Percentiles rank a stretch among this genome's conserved stretches.
These are phyloP conservation scores for Barbarea vulgaris DNA, from an alignment of 345 rosid species.

Conservation along the genomic window DNA sequence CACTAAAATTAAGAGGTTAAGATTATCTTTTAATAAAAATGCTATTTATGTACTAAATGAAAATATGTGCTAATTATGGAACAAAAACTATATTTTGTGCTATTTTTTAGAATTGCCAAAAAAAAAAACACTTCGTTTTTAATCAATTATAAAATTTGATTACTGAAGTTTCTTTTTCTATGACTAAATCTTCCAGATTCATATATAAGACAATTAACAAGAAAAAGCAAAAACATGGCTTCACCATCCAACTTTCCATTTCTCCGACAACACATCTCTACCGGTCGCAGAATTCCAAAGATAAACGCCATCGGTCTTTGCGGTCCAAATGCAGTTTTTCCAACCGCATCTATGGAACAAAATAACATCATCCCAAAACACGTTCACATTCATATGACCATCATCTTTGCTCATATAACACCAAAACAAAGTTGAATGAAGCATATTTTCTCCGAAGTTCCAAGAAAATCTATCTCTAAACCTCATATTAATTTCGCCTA, in stretches of 20 bases:
- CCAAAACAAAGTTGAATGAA: slow-evolving; percentile 42
- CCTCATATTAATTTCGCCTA: slow-evolving; percentile 30
- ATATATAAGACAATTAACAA: not conserved
- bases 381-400: slow-evolving; percentile 28
- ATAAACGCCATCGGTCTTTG: slow-evolving; percentile 42
- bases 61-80: too few species aligned
- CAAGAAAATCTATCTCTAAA: slow-evolving; percentile 4
- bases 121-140: too few species aligned
- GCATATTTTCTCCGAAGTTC: slow-evolving; percentile 33
- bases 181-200: not conserved
- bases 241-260: slow-evolving; percentile 38
- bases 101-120: too few species aligned
- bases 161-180: not conserved
- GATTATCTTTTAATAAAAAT: too few species aligned
- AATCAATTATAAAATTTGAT: not conserved
- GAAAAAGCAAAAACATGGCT: not conserved
- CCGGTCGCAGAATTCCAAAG: slow-evolving; percentile 24
- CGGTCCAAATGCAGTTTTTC: slow-evolving; percentile 43
- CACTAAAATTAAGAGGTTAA: too few species aligned
- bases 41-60: too few species aligned
- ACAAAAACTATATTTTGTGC: too few species aligned
- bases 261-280: not conserved
- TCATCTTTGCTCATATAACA: slow-evolving; percentile 38
- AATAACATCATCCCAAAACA: slow-evolving; percentile 37
- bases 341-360: slow-evolving; percentile 40